These are phyloP conservation scores for Wickerhamiella kurtzmanii DNA, from an alignment of 805 yeast genomes.

Conservation along the genomic window DNA sequence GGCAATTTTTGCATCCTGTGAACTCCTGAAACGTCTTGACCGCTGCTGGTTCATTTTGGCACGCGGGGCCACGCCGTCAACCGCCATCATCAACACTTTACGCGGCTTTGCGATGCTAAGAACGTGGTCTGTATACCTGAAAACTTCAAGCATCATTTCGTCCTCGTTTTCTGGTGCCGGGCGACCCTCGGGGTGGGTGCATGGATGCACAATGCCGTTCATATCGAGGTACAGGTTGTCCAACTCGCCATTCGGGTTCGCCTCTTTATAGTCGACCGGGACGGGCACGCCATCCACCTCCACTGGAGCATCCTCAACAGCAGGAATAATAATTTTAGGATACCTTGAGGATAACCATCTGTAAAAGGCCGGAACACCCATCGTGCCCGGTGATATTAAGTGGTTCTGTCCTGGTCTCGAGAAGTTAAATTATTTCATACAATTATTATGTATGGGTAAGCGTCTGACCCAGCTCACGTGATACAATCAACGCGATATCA, in stretches of 20 bases:
- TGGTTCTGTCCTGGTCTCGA: too few relatives aligned
- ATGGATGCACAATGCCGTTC: conserved; percentile 99
- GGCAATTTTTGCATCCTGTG: conserved; percentile 74
- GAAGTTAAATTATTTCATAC: background rate
- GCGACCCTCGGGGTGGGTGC: conserved; percentile 93
- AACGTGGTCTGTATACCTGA: conserved; percentile 84
- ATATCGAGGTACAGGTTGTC: conserved; percentile 90
- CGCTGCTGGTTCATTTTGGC: conserved; percentile 97
- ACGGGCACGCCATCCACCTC: conserved; percentile 45
- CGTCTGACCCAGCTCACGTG: background rate
- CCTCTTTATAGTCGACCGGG: conserved; percentile 49
- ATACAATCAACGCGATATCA: background rate
- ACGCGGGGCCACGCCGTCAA: conserved; percentile 98
- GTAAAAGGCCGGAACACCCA: conserved; percentile 93
- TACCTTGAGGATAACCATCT: conserved; percentile 90
- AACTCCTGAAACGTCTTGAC: conserved; percentile 83
- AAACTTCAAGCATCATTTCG: conserved; percentile 89
- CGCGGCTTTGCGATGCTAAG: conserved; percentile 90
- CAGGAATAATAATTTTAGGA: conserved; percentile 89
- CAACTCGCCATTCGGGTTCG: conserved; percentile 91
- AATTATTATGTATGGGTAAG: background rate
- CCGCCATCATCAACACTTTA: conserved; percentile 84
- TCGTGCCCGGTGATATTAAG: too few relatives aligned
- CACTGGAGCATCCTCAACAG: conserved; percentile 48
- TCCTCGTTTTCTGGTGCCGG: conserved; percentile 95